Evolutionary conservation across 495 filamentous ascomycete species (phyloP), one percentile per base, ranked within the genome.

Genomic region (Parachaetomium inaequale): DNA sequence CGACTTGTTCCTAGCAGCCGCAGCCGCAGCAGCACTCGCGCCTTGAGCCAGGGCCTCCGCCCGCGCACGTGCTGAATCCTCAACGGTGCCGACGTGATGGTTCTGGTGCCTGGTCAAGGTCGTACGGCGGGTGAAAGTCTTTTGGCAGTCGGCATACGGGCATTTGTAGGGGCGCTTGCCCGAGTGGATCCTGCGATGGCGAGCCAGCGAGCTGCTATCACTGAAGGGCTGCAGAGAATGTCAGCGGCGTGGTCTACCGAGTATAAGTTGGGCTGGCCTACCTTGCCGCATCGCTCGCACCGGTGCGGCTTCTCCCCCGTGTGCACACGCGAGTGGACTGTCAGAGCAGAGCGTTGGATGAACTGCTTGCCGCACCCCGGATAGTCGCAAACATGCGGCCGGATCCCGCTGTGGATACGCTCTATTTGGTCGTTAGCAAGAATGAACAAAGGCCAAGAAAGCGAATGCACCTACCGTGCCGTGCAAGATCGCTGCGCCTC

Each of bases 261-360:
- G 8, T 47, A 29, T 51, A 61, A 8, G n/a, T 43, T 49, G 17
- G 10, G 6, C 12, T 68, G 63, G 56, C 74, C 60, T 83, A 96
- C 93, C 87, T 98, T 98, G 71, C 92, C 89, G 74, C 94, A 98
- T 63, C 90, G 82, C 76, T 98, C 95, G 72, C 94, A 98, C 88
- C 93, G 92, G 69, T 98, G 94, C 8, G 94, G 94, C 73, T 98
- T 98, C 74, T 98, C 94, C 49, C 94, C 94, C 2, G 94, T 98
- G 68, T 98, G 94, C 34, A 98, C 94, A 54, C 94, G 88, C 63
- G 88, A 85, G 74, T 98, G 94, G 4, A 98, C 94, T 1, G 94
- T 98, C 73, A 98, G 79, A 10, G 94, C 94, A n/a, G 94, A 97
- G 36, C 94, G 86, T 70, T 98, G 94, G 65, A 98, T 98, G 72